Base-by-base conservation (phyloP, 1,284 basidiomycete species). In the Xerocomus nothofagi region DNA sequence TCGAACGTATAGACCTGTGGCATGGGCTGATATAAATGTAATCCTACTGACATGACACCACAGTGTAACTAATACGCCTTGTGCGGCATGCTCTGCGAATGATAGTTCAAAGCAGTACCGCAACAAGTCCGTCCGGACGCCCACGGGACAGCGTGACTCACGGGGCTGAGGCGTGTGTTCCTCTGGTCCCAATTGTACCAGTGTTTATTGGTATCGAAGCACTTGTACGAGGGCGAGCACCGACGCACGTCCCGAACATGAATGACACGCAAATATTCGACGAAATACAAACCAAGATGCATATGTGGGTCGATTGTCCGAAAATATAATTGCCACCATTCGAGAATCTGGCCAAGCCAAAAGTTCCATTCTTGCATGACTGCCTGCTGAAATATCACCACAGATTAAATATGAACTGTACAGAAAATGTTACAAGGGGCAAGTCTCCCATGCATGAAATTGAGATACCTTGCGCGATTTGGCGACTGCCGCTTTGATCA, bases 11-110 rank as follows among this genome's bases (percentile, higher is more conserved):
- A 37, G 42, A 32, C 34, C 41, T 49, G 43, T 58, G 55, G 51
- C 40, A 50, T n/a, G 38, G 29, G 44, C 38, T 58, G 33, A 65
- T 65, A 59, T 65, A 56, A 63, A 65, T 65, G 42, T 66, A 65
- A 53, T 47, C 32, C 43, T 65, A 65, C 61, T 62, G 50, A 62
- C 61, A 47, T 61, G 48, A 58, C 50, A 59, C 49, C 33, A 61
- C 52, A 67, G 64, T 53, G 62, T 65, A 66, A 58, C 62, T 49
- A 47, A 47, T 48, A 38, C 45, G 58, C 54, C 36, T 30, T 41
- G 44, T 45, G 46, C 39, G 42, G 41, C 53, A 55, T 50, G 47
- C 50, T 39, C 51, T 57, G 49, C 58, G 47, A 51, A 52, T 51
- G 39, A 26, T 56, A 61, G 51, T 58, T 43, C 57, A 61, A n/a